phyloP scores from a whole-genome alignment of 257 asterid genomes.

The Solanum sejunctum region DNA sequence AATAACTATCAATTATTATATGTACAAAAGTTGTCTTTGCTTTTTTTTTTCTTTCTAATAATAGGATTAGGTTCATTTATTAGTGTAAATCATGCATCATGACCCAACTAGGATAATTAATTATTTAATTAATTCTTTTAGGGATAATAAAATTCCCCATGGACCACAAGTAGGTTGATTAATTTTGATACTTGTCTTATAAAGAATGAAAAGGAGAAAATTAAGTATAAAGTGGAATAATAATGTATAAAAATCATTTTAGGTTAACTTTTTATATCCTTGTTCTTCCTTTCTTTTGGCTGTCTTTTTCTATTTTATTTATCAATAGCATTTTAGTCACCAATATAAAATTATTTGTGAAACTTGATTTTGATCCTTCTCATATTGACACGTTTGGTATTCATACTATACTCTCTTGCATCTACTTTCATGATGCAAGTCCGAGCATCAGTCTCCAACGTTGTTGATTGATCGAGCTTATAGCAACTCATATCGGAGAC shows the following conservation, averaged over 20 bases:
- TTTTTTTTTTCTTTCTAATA: neutral
- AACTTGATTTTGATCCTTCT: too few relatives aligned
- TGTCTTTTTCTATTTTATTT: neutral
- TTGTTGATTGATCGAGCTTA: too few relatives aligned
- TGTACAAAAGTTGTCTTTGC: neutral
- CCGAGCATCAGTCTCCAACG: too few relatives aligned
- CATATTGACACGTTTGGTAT: too few relatives aligned
- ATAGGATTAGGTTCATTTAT: neutral
- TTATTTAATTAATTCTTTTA: neutral
- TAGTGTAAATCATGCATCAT: neutral
- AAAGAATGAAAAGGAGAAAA: neutral
- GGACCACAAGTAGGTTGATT: neutral
- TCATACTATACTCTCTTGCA: too few relatives aligned
- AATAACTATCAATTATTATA: neutral
- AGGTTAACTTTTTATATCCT: neutral
- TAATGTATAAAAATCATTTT: neutral
- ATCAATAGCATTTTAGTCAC: neutral
- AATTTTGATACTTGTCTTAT: neutral
- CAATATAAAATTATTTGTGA: neutral
- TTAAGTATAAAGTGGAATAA: neutral
- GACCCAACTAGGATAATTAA: neutral
- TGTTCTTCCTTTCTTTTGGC: neutral
- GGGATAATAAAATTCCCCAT: neutral
- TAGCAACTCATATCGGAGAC: too few relatives aligned
- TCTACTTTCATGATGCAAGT: too few relatives aligned